These are phyloP conservation scores for Ustilago bromivora DNA, from an alignment of 1,284 basidiomycete genomes.

Conservation along the genomic window DNA sequence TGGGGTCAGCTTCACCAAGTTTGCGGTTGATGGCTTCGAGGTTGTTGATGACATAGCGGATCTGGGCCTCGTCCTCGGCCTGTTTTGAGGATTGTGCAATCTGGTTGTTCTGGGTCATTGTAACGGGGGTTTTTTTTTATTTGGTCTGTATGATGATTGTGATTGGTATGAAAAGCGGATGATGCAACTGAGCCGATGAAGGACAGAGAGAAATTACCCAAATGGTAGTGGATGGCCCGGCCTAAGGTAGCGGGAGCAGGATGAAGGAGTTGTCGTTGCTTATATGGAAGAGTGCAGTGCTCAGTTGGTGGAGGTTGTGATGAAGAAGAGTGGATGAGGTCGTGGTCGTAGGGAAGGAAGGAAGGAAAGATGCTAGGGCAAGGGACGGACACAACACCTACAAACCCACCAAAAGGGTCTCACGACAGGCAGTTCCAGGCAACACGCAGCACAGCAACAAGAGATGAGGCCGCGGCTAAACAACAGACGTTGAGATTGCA, in stretches of 20 bases:
- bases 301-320: not conserved
- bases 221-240: too few relatives aligned
- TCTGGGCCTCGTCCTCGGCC: constrained; percentile 48
- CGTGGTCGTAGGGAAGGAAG: constrained; percentile 8
- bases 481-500: not conserved
- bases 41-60: constrained; percentile 50
- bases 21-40: constrained; percentile 64
- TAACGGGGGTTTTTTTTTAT: not conserved
- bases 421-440: not conserved
- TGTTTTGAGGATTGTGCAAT: constrained; percentile 48
- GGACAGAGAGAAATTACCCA: too few relatives aligned
- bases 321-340: constrained; percentile 10
- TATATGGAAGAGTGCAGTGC: not conserved
- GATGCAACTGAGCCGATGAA: too few relatives aligned
- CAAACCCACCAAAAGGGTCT: constrained; percentile 6
- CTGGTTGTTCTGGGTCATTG: constrained; percentile 34
- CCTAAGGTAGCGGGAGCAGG: not conserved
- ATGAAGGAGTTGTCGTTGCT: not conserved
- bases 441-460: not conserved
- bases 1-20: constrained; percentile 61
- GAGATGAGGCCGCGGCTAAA: constrained; percentile 10
- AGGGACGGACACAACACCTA: not conserved
- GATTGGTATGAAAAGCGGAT: not conserved
- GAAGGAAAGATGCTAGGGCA: not conserved
- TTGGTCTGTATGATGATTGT: not conserved